Evolutionary conservation across 768 basidiomycete species (phyloP), one percentile per base, ranked within the genome.

Genomic region (Hypholoma fasciculare): DNA sequence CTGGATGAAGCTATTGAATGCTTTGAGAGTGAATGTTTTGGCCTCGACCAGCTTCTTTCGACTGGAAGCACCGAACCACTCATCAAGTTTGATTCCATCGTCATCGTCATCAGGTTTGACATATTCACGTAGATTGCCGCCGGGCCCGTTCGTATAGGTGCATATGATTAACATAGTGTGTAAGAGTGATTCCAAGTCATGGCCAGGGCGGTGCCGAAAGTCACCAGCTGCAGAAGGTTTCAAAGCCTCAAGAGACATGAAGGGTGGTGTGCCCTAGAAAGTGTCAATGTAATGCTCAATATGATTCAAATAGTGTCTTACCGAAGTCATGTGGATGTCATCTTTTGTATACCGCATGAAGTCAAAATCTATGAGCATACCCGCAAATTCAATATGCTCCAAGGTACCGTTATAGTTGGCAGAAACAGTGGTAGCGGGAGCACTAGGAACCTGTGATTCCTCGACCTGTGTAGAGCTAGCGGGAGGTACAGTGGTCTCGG

Each of bases 201-300:
- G 56, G 37, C 56, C 37, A 26, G 56, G 13, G 50, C 17, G 36
- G 50, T 57, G 49, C 23, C 12, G 39, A 38, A 42, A 57, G 12
- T 42, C 1, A 7, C 16, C 40, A 2, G 8, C 47, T 20, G 34
- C 3, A n/a, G 47, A 20, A 16, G 48, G 7, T 6, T 40, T 30
- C 38, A 57, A 34, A 17, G 56, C 19, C 38, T 50, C 56, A 11
- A 57, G 16, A 27, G 56, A 48, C 49, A 57, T 57, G 38, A 57
- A 57, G 13, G 56, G 56, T 23, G 40, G 27, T 16, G 56, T 57
- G 27, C 56, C 48, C 56, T 57, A 20, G 4, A 40, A 27, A 56
- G 1, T 56, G 37, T 56, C 30, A 56, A 38, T 48, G 37, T 17
- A 23, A 56, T 40, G 13, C n/a, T 37, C 20, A 19, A 27, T n/a